phyloP scores from a whole-genome alignment of 108 stramenopile genomes.

The Cyclotella choctawhatcheeana region DNA sequence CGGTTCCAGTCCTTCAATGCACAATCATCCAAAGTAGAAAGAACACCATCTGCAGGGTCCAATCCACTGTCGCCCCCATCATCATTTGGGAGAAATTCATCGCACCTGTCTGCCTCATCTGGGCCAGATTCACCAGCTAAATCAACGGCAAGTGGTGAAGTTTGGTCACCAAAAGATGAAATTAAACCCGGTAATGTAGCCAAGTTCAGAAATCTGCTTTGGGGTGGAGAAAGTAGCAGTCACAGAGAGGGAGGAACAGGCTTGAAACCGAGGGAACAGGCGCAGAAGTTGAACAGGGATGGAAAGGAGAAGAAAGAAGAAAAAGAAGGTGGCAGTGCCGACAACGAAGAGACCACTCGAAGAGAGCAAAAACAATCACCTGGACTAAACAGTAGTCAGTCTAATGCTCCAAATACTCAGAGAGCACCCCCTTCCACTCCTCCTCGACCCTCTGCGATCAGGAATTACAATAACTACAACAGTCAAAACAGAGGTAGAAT shows the following conservation, averaged over 20 bases:
- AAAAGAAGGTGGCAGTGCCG: background rate
- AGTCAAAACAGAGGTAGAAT: slow-evolving; percentile 4
- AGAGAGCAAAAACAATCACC: background rate
- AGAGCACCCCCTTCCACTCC: slow-evolving; percentile 25
- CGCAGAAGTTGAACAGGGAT: background rate
- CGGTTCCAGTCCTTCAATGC: background rate
- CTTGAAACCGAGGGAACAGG: background rate
- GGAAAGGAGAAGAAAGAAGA: background rate
- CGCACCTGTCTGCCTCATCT: background rate
- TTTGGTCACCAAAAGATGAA: slow-evolving; percentile 44
- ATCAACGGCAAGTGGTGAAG: slow-evolving; percentile 17
- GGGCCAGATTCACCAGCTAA: background rate
- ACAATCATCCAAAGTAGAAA: background rate
- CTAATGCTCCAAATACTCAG: background rate
- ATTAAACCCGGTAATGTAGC: slow-evolving; percentile 46
- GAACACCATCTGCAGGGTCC: background rate
- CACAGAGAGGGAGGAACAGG: background rate
- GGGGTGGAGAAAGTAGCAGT: slow-evolving; percentile 23
- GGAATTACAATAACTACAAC: slow-evolving; percentile 18
- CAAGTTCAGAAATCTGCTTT: slow-evolving; percentile 39
- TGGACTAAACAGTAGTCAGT: too few species aligned
- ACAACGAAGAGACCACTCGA: background rate
- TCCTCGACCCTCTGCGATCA: slow-evolving; percentile 3
- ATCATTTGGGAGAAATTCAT: background rate
- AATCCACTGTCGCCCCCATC: background rate